phyloP scores from a whole-genome alignment of 2,329 filamentous ascomycete genomes.

The Cladosporium sp. region DNA sequence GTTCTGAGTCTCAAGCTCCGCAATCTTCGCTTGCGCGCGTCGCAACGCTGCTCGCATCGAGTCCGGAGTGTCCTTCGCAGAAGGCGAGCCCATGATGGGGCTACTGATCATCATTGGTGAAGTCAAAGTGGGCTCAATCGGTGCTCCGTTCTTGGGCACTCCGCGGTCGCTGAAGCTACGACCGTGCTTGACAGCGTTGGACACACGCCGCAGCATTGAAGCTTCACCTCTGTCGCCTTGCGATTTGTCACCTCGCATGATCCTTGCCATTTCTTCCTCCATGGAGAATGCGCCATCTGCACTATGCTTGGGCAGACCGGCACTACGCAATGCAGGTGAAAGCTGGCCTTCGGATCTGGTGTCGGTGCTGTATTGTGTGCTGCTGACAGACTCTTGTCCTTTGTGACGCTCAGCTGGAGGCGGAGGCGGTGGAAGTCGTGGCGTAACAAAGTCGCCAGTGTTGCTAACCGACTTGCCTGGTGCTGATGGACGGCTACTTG shows the following conservation, averaged over 20 bases:
- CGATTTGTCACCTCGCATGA: slow-evolving; percentile 67
- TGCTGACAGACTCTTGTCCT: slow-evolving; percentile 47
- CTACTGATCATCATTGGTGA: slow-evolving; percentile 32
- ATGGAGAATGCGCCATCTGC: slow-evolving; percentile 83
- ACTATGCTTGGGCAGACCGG: slow-evolving; percentile 56
- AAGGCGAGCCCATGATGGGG: slow-evolving; percentile 51
- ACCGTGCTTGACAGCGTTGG: slow-evolving; percentile 90
- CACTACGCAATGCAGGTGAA: slow-evolving; percentile 33
- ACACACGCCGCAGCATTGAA: slow-evolving; percentile 83
- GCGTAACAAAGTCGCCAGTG: slow-evolving; percentile 47
- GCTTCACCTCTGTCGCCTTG: slow-evolving; percentile 40
- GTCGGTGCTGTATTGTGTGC: slow-evolving; percentile 45
- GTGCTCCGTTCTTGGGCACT: slow-evolving; percentile 14
- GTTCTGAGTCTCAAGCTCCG: slow-evolving; percentile 83
- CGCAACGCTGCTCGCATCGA: slow-evolving; percentile 69
- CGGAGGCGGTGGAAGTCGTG: slow-evolving; percentile 47
- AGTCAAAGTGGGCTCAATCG: slow-evolving; percentile 14
- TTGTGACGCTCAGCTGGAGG: slow-evolving; percentile 39
- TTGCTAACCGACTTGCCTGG: slow-evolving; percentile 43
- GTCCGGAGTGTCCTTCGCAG: slow-evolving; percentile 47
- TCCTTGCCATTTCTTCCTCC: slow-evolving; percentile 93
- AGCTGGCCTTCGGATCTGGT: slow-evolving; percentile 31
- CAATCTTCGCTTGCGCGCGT: slow-evolving; percentile 78
- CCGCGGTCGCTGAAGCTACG: slow-evolving; percentile 75
- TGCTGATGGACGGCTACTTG: slow-evolving; percentile 47